Evolutionary conservation across 116 monocot genomes (phyloP), one percentile per base, ranked within the genome.

Genomic region (Papilionanthe hybrid): DNA sequence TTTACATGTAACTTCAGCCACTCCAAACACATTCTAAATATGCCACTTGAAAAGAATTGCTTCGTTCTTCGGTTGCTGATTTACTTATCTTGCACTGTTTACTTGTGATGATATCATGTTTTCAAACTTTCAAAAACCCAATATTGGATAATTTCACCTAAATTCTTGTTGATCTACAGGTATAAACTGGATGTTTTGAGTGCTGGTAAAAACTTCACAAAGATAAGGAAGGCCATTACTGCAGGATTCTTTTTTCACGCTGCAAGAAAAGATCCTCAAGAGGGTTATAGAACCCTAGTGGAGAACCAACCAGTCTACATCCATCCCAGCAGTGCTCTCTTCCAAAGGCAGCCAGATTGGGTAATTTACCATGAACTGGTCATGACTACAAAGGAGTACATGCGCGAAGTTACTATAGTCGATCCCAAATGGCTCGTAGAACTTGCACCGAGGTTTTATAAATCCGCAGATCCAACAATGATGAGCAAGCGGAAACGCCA

Each of bases 231-330:
- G 77, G 96, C 96, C 11, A 96, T 96, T 22, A 81, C 96, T 37
- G 96, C 96, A 0, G 96, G 96, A 0, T 96, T 92, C 88, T 96
- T 96, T 65, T 96, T 96, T 76, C 96, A 94, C 71, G 81, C 96
- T 5, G 89, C 92, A 22, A 86, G 96, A 67, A 96, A 96, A 57
- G 96, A 96, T 55, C 96, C 96, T n/a, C 96, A 96, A 79, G 96
- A 96, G 55, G 94, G 96, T 5, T 96, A 96, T 81, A 86, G 94
- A 63, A 96, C 96, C 8, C 19, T 96, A 55, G 96, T 96, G 9
- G 96, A 96, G 79, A 96, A 96, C 82, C 96, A 96, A 75, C 86
- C 94, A 9, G 96, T 96, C 1, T 96, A 96, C 83, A 96, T 96
- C 44, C 96, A 96, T 74, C 96, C 96, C 0, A 94, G 94, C 76